A percentile compares a stretch with the other conserved stretches of the same genome.
phyloP scores from a whole-genome alignment of 2,329 filamentous ascomycete genomes.

The Fusarium sp. region DNA sequence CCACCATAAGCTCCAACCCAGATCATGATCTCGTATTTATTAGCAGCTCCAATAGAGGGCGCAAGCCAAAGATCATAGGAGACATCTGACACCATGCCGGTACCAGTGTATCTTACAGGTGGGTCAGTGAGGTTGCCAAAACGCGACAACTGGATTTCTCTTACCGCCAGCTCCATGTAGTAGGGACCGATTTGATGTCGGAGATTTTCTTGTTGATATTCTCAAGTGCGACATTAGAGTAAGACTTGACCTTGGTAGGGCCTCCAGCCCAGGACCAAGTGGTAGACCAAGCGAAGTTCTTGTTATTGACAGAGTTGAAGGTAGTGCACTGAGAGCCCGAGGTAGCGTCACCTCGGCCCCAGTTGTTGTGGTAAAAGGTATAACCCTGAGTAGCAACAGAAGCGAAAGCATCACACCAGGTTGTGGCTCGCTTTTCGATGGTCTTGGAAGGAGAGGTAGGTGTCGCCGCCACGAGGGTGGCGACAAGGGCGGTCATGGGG shows the following conservation, averaged over 20 bases:
- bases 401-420: constrained; percentile 59
- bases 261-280: constrained; percentile 60
- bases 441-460: constrained; percentile 47
- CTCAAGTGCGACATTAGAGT: constrained; percentile 59
- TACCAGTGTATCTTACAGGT: constrained; percentile 49
- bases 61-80: constrained; percentile 74
- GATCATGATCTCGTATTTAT: constrained; percentile 76
- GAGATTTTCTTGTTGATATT: constrained; percentile 55
- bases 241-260: constrained; percentile 60
- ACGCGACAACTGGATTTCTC: too few species aligned
- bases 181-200: constrained; percentile 54
- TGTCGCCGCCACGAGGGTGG: constrained; percentile 45
- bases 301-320: constrained; percentile 53
- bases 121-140: too few species aligned
- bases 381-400: constrained; percentile 57
- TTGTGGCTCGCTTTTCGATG: constrained; percentile 54
- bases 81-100: constrained; percentile 65
- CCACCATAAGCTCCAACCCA: constrained; percentile 73
- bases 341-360: constrained; percentile 58
- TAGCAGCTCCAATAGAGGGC: constrained; percentile 57
- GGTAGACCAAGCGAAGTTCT: constrained; percentile 58
- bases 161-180: constrained; percentile 51
- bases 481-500: constrained; percentile 51
- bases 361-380: constrained; percentile 68
- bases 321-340: constrained; percentile 60